Percentiles rank a stretch among this genome's conserved stretches.
phyloP scores from a whole-genome alignment of 1,284 basidiomycete species.

The Schizopora paradoxa region DNA sequence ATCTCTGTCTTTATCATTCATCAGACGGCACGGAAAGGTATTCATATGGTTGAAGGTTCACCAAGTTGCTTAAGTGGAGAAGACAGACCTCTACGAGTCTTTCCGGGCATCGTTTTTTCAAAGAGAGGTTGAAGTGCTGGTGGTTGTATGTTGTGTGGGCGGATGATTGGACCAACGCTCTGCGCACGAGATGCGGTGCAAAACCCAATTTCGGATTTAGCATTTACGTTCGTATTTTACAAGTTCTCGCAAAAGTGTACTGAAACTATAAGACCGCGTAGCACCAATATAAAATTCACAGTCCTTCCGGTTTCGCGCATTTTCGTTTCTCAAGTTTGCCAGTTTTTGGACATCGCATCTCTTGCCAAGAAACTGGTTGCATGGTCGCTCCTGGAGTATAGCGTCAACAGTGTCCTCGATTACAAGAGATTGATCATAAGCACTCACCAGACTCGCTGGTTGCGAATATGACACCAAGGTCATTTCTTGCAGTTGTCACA shows the following conservation, averaged over 20 bases:
- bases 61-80: conserved; percentile 14
- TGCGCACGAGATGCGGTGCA: no score
- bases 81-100: no score
- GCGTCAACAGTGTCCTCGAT: no score
- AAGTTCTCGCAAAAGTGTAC: no score
- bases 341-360: conserved; percentile 85
- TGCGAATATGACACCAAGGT: conserved; percentile 88
- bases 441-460: conserved; percentile 71
- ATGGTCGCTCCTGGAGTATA: conserved; percentile 60
- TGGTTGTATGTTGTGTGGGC: no score
- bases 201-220: no score
- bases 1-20: conserved; percentile 17
- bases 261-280: no score
- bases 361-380: conserved; percentile 85
- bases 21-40: not conserved
- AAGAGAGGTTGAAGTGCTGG: no score
- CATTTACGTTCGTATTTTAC: no score
- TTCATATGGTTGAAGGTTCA: conserved; percentile 3
- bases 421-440: not conserved
- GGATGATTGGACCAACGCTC: no score
- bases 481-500: conserved; percentile 90
- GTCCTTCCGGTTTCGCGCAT: conserved; percentile 79
- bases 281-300: conserved; percentile 32
- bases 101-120: no score
- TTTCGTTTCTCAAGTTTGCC: conserved; percentile 81